A percentile compares a stretch with the other conserved stretches of the same genome.
Evolutionary conservation across 345 rosid species (phyloP).

Genomic region (Laguncularia racemosa): DNA sequence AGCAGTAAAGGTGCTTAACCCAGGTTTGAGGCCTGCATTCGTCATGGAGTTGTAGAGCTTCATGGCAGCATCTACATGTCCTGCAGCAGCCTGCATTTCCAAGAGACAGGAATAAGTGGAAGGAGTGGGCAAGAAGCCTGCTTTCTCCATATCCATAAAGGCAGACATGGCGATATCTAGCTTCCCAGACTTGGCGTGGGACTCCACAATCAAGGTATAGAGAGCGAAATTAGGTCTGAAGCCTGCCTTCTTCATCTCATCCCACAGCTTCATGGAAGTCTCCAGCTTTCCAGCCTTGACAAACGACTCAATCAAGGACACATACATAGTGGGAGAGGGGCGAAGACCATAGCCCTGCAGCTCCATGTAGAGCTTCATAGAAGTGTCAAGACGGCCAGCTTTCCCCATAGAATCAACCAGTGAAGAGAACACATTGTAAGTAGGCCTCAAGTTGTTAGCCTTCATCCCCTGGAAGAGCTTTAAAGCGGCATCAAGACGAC

Average conservation of each 20-base stretch:
- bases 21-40: constrained; percentile 84
- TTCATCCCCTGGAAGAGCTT: constrained; percentile 97
- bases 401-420: constrained; percentile 98
- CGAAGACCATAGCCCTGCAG: constrained; percentile 69
- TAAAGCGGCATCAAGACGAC: constrained; percentile 86
- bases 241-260: constrained; percentile 79
- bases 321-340: constrained; percentile 80
- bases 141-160: constrained; percentile 84
- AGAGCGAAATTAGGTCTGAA: constrained; percentile 88
- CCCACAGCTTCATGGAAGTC: constrained; percentile 82
- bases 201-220: constrained; percentile 74
- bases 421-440: constrained; percentile 54
- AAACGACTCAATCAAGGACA: constrained; percentile 78
- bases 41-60: constrained; percentile 91
- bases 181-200: constrained; percentile 97
- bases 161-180: constrained; percentile 84
- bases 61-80: constrained; percentile 92
- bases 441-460: constrained; percentile 55
- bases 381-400: constrained; percentile 90
- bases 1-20: constrained; percentile 74
- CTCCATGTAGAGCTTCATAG: constrained; percentile 84
- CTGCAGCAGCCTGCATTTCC: constrained; percentile 91
- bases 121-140: constrained; percentile 88
- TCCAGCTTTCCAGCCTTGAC: constrained; percentile 94
- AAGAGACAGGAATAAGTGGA: constrained; percentile 88